phyloP scores from a whole-genome alignment of 2,329 filamentous ascomycete genomes.

The Fusarium neocosmosporiellum region DNA sequence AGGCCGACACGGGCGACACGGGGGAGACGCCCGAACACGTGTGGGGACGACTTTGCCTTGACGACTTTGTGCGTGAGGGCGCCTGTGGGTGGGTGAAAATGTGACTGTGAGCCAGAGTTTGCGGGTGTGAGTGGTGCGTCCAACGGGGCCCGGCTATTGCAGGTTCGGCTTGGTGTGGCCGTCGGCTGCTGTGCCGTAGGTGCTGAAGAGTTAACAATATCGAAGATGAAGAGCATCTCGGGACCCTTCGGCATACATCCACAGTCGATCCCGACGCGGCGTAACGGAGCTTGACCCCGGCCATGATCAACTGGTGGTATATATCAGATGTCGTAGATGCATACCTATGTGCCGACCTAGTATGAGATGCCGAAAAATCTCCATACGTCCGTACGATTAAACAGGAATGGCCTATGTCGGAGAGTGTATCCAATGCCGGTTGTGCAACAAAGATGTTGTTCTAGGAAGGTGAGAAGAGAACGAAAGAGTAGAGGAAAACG shows the following conservation, averaged over 20 bases:
- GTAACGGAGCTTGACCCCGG: slow-evolving; percentile 31
- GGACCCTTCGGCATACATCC: slow-evolving; percentile 19
- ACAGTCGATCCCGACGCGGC: slow-evolving; percentile 25
- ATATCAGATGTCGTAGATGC: slow-evolving; percentile 18
- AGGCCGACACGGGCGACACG: slow-evolving; percentile 29
- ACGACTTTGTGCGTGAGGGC: slow-evolving; percentile 24
- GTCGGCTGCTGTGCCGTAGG: slow-evolving; percentile 28
- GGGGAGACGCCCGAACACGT: slow-evolving; percentile 41
- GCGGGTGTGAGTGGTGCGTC: slow-evolving; percentile 11
- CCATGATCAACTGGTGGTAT: slow-evolving; percentile 28
- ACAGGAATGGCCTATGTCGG: slow-evolving; percentile 4
- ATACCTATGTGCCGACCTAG: slow-evolving; percentile 4
- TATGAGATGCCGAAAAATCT: slow-evolving; percentile 37
- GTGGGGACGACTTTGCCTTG: slow-evolving; percentile 27
- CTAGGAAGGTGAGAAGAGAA: slow-evolving; percentile 13
- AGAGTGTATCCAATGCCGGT: slow-evolving; percentile 9
- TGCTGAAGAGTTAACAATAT: slow-evolving; percentile 11
- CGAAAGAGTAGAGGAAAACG: slow-evolving; percentile 4
- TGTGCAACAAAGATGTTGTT: neutral
- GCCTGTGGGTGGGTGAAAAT: slow-evolving; percentile 26
- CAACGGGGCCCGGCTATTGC: slow-evolving; percentile 37
- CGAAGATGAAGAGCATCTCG: slow-evolving; percentile 20
- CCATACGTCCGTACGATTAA: slow-evolving; percentile 28
- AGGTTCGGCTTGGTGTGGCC: slow-evolving; percentile 34
- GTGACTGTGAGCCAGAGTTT: slow-evolving; percentile 27